These are phyloP conservation scores for Paramecium caudatum DNA, from an alignment of 73 alveolate genomes.

Conservation along the genomic window DNA sequence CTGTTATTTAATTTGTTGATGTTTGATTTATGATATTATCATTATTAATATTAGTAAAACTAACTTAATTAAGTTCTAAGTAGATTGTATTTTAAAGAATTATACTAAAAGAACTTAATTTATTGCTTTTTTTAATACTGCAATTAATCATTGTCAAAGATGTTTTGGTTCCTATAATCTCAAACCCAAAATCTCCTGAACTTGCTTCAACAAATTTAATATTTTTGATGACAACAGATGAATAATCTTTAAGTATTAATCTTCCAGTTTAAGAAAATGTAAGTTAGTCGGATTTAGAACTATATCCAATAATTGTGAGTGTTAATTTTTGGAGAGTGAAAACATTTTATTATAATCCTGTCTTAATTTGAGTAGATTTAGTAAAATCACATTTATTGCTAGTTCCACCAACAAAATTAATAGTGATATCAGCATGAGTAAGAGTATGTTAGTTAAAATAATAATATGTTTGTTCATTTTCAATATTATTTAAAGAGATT, in stretches of 20 bases:
- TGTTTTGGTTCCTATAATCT: neutral
- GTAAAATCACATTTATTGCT: neutral
- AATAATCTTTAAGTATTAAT: neutral
- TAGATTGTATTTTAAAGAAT: neutral
- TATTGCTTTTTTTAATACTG: neutral
- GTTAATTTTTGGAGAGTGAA: slow-evolving; percentile 9
- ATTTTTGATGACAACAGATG: neutral
- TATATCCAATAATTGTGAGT: neutral
- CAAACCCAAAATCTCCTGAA: slow-evolving; percentile 13
- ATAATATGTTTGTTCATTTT: neutral
- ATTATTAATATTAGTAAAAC: neutral
- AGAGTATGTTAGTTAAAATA: neutral
- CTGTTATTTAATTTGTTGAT: neutral
- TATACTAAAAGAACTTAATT: neutral
- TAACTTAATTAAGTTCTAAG: neutral
- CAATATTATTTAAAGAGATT: neutral
- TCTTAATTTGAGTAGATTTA: neutral
- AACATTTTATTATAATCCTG: slow-evolving; percentile 38
- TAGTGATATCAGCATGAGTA: neutral
- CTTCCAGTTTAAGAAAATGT: neutral
- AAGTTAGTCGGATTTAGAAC: neutral
- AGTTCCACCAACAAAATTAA: neutral
- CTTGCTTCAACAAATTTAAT: neutral
- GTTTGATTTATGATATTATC: neutral
- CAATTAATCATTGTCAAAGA: neutral